Percentiles rank a stretch among this genome's conserved stretches.
Conservation (phyloP, 805 yeast genomes). For the Kodamaea hsintzibuensis region DNA sequence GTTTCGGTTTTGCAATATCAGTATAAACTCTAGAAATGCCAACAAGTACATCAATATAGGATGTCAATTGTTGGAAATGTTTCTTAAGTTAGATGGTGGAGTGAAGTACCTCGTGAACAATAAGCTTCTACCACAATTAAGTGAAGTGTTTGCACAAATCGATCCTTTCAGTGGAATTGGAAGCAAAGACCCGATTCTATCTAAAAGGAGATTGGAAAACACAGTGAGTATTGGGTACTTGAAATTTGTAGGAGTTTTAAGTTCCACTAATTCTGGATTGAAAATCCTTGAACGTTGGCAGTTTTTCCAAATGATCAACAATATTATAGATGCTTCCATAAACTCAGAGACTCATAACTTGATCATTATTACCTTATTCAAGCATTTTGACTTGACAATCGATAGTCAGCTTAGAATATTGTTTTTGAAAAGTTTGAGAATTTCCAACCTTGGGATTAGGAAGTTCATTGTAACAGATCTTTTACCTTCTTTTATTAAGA, state of each 20-base stretch:
- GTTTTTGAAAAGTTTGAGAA: conserved; percentile 61
- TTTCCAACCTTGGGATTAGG: conserved; percentile 54
- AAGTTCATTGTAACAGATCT: conserved; percentile 57
- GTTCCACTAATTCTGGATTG: conserved; percentile 61
- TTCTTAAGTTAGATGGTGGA: conserved; percentile 67
- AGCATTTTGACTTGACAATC: conserved; percentile 57
- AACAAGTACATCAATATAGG: conserved; percentile 70
- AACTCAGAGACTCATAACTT: conserved; percentile 39
- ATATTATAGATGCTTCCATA: conserved; percentile 56
- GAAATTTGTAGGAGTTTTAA: conserved; percentile 71
- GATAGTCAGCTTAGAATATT: conserved; percentile 70
- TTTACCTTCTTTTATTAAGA: conserved; percentile 38
- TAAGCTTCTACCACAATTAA: conserved; percentile 82
- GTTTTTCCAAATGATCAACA: conserved; percentile 76
- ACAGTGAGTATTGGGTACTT: conserved; percentile 80
- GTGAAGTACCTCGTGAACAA: conserved; percentile 63
- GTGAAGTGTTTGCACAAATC: conserved; percentile 83
- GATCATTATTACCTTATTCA: conserved; percentile 56
- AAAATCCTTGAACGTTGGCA: conserved; percentile 78
- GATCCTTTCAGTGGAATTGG: conserved; percentile 77
- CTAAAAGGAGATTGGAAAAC: conserved; percentile 54
- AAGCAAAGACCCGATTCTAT: conserved; percentile 73
- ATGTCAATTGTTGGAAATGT: conserved; percentile 65
- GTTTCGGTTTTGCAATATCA: conserved; percentile 58
- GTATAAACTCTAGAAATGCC: conserved; percentile 49